Conservation (phyloP, 106 monocot species). For the Acorus calamus region DNA sequence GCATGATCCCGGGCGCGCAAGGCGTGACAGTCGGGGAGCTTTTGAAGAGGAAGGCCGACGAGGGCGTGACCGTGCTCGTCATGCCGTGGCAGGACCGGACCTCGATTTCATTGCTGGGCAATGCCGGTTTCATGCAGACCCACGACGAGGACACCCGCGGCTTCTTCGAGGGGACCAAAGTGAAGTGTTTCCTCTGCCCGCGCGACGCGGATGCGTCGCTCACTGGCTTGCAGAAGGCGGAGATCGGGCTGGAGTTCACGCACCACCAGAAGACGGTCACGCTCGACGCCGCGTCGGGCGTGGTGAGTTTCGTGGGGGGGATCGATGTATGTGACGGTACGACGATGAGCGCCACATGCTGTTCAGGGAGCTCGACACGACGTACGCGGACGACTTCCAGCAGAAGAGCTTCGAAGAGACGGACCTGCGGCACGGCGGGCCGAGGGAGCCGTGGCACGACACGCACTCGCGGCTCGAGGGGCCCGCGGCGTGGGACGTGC, state of each 20-base stretch:
- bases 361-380: conserved; percentile 35
- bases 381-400: conserved; percentile 35
- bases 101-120: conserved; percentile 25
- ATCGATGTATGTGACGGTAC: conserved; percentile 35
- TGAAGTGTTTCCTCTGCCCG: conserved; percentile 45
- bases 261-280: conserved; percentile 46
- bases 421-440: conserved; percentile 15
- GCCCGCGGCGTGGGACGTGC: neutral
- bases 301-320: conserved; percentile 46
- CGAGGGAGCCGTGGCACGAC: conserved; percentile 8
- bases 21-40: conserved; percentile 49
- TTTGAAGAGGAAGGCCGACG: conserved; percentile 51
- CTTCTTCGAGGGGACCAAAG: conserved; percentile 38
- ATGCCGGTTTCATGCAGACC: conserved; percentile 31
- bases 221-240: conserved; percentile 10
- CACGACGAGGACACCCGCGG: conserved; percentile 36
- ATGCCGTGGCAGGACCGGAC: conserved; percentile 56
- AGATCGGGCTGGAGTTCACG: conserved; percentile 34
- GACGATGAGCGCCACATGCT: conserved; percentile 45
- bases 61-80: conserved; percentile 46
- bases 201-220: neutral
- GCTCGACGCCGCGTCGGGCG: conserved; percentile 17
- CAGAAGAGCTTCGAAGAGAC: conserved; percentile 38
- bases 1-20: conserved; percentile 46
- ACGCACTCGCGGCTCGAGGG: conserved; percentile 1